Evolutionary conservation across 2,329 filamentous ascomycete genomes (phyloP).

Genomic region (Nemania serpens): DNA sequence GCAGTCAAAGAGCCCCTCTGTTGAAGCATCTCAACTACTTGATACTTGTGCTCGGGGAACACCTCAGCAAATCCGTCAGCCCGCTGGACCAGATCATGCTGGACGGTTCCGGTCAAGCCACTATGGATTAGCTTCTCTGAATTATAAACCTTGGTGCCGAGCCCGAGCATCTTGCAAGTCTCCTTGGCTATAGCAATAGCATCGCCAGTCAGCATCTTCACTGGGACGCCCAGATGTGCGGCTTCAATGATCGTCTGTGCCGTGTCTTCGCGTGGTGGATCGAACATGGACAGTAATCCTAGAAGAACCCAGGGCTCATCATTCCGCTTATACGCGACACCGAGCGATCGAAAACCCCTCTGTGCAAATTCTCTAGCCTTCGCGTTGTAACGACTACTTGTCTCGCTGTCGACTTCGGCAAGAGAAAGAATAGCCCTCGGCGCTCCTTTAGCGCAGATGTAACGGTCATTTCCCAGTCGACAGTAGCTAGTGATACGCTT

Average conservation of each 20-base stretch:
- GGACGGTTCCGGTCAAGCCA: constrained; percentile 72
- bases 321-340: constrained; percentile 79
- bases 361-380: constrained; percentile 77
- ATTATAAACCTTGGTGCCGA: constrained; percentile 82
- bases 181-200: constrained; percentile 80
- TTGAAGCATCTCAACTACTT: constrained; percentile 76
- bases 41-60: constrained; percentile 77
- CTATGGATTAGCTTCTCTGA: constrained; percentile 77
- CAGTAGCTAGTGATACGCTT: constrained; percentile 77
- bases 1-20: constrained; percentile 74
- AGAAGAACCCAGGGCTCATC: constrained; percentile 74
- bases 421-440: constrained; percentile 76
- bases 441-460: constrained; percentile 77
- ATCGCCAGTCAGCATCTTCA: constrained; percentile 84
- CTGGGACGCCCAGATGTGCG: constrained; percentile 74
- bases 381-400: constrained; percentile 68
- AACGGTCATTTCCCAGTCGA: constrained; percentile 70
- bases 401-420: constrained; percentile 68
- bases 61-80: constrained; percentile 76
- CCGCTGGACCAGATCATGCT: constrained; percentile 77
- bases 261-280: constrained; percentile 78
- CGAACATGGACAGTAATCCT: constrained; percentile 80
- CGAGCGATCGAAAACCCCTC: constrained; percentile 79
- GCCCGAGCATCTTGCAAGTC: constrained; percentile 80
- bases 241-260: constrained; percentile 79